Percentiles rank a stretch among this genome's conserved stretches.
phyloP scores from a whole-genome alignment of 2,329 filamentous ascomycete species.

The Ophiostoma tasmaniense region DNA sequence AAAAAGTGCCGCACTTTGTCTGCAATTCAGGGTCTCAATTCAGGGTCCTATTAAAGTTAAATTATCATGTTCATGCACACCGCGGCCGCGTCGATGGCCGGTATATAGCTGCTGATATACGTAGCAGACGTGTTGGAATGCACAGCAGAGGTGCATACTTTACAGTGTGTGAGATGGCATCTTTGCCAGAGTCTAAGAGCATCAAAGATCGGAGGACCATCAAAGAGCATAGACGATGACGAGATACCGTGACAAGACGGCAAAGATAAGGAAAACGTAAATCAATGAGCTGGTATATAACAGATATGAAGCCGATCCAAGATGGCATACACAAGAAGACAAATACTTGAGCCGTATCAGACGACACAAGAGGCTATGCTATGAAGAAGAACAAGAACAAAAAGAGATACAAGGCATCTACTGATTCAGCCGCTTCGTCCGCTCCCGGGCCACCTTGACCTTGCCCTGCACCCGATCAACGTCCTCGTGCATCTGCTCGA shows the following conservation, averaged over 20 bases:
- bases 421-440: constrained; percentile 52
- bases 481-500: constrained; percentile 59
- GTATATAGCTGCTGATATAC: background rate
- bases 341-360: background rate
- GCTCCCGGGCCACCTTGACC: constrained; percentile 64
- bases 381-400: background rate
- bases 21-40: background rate
- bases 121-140: background rate
- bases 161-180: too few species aligned
- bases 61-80: background rate
- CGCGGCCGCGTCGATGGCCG: background rate
- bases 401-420: background rate
- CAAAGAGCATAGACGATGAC: background rate
- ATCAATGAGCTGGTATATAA: constrained; percentile 4
- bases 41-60: background rate
- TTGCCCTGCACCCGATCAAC: constrained; percentile 58
- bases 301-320: background rate
- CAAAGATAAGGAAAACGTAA: background rate
- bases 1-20: background rate
- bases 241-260: background rate
- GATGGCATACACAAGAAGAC: background rate
- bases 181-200: too few species aligned
- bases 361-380: background rate
- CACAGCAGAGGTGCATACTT: too few species aligned
- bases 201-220: background rate